Percentiles rank a stretch among this genome's conserved stretches.
Conservation (phyloP, 345 rosid species). For the Eucalyptus regnans region DNA sequence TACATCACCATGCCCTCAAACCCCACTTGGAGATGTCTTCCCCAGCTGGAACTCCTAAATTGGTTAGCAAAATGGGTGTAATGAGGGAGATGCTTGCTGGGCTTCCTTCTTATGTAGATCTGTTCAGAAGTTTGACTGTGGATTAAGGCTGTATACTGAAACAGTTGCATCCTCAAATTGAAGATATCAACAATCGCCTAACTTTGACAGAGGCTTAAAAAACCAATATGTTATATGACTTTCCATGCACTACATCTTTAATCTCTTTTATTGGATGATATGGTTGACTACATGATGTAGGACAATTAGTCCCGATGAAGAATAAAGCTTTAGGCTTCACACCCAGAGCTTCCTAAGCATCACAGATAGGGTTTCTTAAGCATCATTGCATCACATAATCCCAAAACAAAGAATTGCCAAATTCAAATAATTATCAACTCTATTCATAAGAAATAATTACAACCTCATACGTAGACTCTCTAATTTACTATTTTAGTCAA, state of each 20-base stretch:
- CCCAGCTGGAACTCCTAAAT: neutral
- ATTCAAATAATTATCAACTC: neutral
- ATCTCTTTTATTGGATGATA: neutral
- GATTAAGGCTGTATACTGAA: neutral
- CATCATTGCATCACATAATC: neutral
- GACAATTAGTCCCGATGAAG: neutral
- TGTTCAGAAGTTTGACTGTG: neutral
- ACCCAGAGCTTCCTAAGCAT: neutral
- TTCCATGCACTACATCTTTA: neutral
- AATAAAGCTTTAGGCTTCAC: neutral
- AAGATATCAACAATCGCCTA: neutral
- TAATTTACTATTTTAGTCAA: neutral
- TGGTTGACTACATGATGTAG: neutral
- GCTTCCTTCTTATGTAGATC: neutral
- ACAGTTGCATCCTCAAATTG: neutral
- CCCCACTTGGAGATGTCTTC: neutral
- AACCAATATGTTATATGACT: neutral
- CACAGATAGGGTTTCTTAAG: too few relatives aligned
- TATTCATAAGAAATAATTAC: neutral
- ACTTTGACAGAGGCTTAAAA: neutral
- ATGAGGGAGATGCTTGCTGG: neutral
- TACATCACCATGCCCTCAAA: neutral
- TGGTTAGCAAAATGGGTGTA: neutral
- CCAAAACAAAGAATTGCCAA: neutral
- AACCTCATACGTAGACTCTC: neutral